These are phyloP conservation scores for Xylaria sp. DNA, from an alignment of 2,329 filamentous ascomycete species.

Conservation along the genomic window DNA sequence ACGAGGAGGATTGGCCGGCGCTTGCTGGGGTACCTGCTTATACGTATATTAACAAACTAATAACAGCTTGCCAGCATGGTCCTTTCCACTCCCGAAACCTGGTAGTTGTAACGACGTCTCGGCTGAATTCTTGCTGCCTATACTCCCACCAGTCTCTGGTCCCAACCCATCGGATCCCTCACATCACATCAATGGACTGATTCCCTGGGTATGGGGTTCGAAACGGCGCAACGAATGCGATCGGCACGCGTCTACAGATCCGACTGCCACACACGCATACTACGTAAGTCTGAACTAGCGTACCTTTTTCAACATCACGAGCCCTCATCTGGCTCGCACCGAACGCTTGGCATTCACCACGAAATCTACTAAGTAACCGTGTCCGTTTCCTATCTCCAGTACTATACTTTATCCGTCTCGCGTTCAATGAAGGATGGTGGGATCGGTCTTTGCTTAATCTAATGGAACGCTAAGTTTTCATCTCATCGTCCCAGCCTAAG, in stretches of 20 bases:
- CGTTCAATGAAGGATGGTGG: not conserved
- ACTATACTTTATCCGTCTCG: not conserved
- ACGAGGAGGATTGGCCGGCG: slow-evolving; percentile 1
- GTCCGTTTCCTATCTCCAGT: not conserved
- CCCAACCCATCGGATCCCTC: slow-evolving; percentile 23
- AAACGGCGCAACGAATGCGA: slow-evolving; percentile 8
- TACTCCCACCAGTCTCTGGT: slow-evolving; percentile 8
- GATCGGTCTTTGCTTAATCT: not conserved
- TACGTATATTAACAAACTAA: not conserved
- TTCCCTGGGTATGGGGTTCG: slow-evolving; percentile 9
- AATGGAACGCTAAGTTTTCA: not conserved
- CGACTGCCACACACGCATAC: not conserved
- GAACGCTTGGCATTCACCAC: not conserved
- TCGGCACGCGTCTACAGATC: not conserved
- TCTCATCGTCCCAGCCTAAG: not conserved
- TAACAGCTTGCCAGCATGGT: slow-evolving; percentile 20
- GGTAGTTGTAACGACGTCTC: slow-evolving; percentile 31
- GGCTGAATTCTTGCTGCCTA: slow-evolving; percentile 31
- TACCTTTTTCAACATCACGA: slow-evolving; percentile 5
- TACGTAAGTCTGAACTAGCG: not conserved
- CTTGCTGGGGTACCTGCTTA: not conserved
- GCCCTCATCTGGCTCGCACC: not conserved
- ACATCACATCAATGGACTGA: slow-evolving; percentile 14
- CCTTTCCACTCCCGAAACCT: slow-evolving; percentile 27
- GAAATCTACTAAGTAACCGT: not conserved